Base-by-base conservation (phyloP, 2,329 filamentous ascomycete genomes). In the Fusarium sp. region DNA sequence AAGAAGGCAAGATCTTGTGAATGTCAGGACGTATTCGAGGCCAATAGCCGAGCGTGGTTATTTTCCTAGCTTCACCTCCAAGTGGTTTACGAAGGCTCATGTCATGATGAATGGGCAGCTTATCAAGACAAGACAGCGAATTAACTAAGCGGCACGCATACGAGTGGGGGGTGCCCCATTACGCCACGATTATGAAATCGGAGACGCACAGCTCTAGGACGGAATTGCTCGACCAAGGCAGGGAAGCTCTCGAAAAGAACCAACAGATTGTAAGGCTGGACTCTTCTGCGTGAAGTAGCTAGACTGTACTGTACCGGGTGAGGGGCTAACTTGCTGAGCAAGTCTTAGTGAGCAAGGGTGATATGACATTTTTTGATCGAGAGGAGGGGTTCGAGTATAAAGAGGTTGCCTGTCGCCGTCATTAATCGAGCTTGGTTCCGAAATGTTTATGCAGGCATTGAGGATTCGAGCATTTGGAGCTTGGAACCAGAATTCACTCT, bases 161-260 rank as follows among this genome's bases (percentile, higher is more conserved):
- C 71, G 76, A 77, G 76, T 69, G 76, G 76, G 76, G 50, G 76
- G 73, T 56, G 47, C n/a, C 62, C 22, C 50, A 74, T 78, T 78
- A 78, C 76, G 76, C 69, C 67, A 77, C 69, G 66, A 78, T 77
- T 78, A 75, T 78, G 74, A 64, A 76, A 74, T 69, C 40, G 62
- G 62, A 50, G 45, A 59, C 42, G 27, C 20, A 58, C 24, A 66
- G 59, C 22, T 70, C 34, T 27, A 62, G 42, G 61, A 60, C 34
- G 58, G 71, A 45, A 71, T 62, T 64, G 70, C 54, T 64, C 37
- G 40, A 22, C 35, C 58, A 58, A 58, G 47, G 47, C 40, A 54
- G 45, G 42, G 57, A 52, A 67, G 64, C 60, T 67, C 40, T 52
- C 11, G 54, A 56, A 56, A 52, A 47, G 71, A 73, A 52, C 20